Evolutionary conservation across 2,329 filamentous ascomycete species (phyloP).

Genomic region (Ascochyta fabae): DNA sequence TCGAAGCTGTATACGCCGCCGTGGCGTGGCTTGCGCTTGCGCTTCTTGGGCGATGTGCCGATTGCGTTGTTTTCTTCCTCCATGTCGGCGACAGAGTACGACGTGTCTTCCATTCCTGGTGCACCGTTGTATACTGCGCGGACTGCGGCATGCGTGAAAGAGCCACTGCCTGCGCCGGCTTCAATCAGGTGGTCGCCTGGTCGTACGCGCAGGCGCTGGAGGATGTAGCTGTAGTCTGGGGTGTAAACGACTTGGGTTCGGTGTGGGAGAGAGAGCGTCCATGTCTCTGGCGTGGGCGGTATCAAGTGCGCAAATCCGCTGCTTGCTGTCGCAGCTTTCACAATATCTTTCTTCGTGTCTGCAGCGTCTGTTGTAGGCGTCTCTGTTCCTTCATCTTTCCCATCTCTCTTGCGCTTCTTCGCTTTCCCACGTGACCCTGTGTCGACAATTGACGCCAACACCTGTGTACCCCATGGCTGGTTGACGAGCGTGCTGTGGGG

Average conservation of each 20-base stretch:
- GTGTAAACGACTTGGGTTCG: slow-evolving; percentile 87
- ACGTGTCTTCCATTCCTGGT: slow-evolving; percentile 47
- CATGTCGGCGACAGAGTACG: slow-evolving; percentile 21
- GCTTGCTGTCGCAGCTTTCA: slow-evolving; percentile 58
- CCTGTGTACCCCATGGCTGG: slow-evolving; percentile 88
- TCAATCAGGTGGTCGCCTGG: slow-evolving; percentile 79
- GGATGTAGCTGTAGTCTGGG: slow-evolving; percentile 83
- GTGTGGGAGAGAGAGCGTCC: slow-evolving; percentile 81
- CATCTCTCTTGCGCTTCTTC: slow-evolving; percentile 57
- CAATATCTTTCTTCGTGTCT: slow-evolving; percentile 42
- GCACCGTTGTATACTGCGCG: slow-evolving; percentile 79
- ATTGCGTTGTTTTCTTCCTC: slow-evolving; percentile 43
- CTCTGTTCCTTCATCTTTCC: slow-evolving; percentile 37
- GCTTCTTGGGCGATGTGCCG: slow-evolving; percentile 24
- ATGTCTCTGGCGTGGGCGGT: slow-evolving; percentile 79
- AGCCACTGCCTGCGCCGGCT: slow-evolving; percentile 81
- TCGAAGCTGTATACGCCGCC: slow-evolving; percentile 85
- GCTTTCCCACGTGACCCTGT: slow-evolving; percentile 82
- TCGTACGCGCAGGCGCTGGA: slow-evolving; percentile 75
- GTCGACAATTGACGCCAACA: slow-evolving; percentile 87
- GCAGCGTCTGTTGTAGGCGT: slow-evolving; percentile 26
- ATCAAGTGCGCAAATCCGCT: slow-evolving; percentile 79
- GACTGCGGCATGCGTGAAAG: slow-evolving; percentile 80
- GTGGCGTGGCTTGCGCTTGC: slow-evolving; percentile 45
- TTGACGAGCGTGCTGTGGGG: slow-evolving; percentile 63